Percentiles rank a stretch among this genome's conserved stretches.
These are phyloP conservation scores for Dittrichia graveolens DNA, from an alignment of 129 eudicot genomes.

Conservation along the genomic window DNA sequence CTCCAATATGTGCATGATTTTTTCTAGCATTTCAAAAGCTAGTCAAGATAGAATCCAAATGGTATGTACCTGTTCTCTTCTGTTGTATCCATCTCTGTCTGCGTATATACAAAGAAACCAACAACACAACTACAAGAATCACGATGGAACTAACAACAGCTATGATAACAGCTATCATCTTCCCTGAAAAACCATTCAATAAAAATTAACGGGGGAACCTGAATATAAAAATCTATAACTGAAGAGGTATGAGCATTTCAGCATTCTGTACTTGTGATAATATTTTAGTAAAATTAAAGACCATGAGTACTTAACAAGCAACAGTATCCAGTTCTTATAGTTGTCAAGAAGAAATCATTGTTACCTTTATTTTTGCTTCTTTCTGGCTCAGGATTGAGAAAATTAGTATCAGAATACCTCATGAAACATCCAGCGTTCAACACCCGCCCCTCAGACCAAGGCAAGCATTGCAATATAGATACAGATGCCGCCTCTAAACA, in stretches of 20 bases:
- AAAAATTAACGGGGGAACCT: not conserved
- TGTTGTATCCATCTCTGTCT: conserved; percentile 51
- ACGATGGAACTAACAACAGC: conserved; percentile 55
- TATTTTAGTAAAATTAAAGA: not conserved
- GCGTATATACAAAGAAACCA: conserved; percentile 54
- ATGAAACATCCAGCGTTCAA: conserved; percentile 74
- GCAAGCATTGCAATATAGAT: conserved; percentile 54
- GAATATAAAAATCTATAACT: conserved; percentile 4
- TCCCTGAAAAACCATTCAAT: conserved; percentile 50
- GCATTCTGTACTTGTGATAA: not conserved
- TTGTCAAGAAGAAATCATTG: conserved; percentile 4
- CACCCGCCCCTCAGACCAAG: conserved; percentile 73
- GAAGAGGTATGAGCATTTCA: not conserved
- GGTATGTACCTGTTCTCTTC: conserved; percentile 64
- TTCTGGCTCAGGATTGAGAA: conserved; percentile 58
- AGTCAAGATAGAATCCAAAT: conserved; percentile 10
- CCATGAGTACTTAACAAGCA: not conserved
- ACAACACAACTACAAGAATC: conserved; percentile 52
- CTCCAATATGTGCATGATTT: conserved; percentile 12
- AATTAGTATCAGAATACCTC: conserved; percentile 74
- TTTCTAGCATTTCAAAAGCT: conserved; percentile 2
- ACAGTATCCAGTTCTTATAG: conserved; percentile 2
- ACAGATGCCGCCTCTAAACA: conserved; percentile 63
- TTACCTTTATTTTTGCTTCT: conserved; percentile 57
- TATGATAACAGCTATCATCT: conserved; percentile 41